Percentiles rank a stretch among this genome's conserved stretches.
These are phyloP conservation scores for Myxozyma kluyveri DNA, from an alignment of 805 yeast genomes.

Conservation along the genomic window DNA sequence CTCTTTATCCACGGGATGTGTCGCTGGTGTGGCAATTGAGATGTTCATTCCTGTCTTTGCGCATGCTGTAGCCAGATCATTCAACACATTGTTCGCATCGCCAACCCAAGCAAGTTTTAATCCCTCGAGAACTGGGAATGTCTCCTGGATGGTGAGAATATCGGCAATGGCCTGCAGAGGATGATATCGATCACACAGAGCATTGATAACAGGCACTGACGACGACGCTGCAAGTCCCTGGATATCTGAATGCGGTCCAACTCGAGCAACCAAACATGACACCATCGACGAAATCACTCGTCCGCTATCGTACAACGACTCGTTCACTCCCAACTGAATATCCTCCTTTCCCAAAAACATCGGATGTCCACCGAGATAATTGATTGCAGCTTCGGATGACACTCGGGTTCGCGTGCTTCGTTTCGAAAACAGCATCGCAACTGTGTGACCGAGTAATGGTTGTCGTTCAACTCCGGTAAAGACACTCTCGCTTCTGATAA, in stretches of 20 bases:
- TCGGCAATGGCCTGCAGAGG: constrained; percentile 96
- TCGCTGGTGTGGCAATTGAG: constrained; percentile 78
- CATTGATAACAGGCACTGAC: constrained; percentile 86
- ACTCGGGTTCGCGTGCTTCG: constrained; percentile 95
- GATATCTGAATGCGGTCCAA: constrained; percentile 79
- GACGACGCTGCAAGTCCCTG: constrained; percentile 74
- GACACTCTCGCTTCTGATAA: constrained; percentile 51
- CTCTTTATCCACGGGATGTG: constrained; percentile 57
- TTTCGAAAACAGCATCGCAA: constrained; percentile 81
- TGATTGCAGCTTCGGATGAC: constrained; percentile 90
- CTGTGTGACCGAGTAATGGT: constrained; percentile 73
- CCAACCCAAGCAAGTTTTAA: constrained; percentile 93
- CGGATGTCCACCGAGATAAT: constrained; percentile 91
- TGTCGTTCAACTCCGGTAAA: constrained; percentile 43
- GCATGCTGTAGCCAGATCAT: constrained; percentile 87
- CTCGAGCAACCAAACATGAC: constrained; percentile 96
- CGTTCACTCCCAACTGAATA: constrained; percentile 92
- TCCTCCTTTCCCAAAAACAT: constrained; percentile 96
- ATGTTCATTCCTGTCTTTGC: constrained; percentile 80
- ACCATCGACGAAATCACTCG: constrained; percentile 93
- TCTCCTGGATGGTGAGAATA: constrained; percentile 77
- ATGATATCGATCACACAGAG: constrained; percentile 88
- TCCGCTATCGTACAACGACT: constrained; percentile 83
- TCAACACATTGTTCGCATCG: constrained; percentile 92
- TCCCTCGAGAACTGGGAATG: constrained; percentile 51